Evolutionary conservation across 495 filamentous ascomycete genomes (phyloP).

Genomic region (Penicillium arizonense): DNA sequence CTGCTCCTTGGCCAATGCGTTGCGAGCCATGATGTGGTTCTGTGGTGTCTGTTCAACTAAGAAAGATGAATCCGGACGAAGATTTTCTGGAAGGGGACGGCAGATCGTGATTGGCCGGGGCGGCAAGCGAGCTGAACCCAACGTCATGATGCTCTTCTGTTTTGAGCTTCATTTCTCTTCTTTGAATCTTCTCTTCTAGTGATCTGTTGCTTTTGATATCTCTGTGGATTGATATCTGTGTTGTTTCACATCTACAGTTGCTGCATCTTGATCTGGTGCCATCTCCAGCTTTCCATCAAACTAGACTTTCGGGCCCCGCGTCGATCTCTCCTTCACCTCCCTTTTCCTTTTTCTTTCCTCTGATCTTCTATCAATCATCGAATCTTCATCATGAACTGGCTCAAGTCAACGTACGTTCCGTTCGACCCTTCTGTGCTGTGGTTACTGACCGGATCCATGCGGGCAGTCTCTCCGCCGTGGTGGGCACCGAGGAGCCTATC

Average conservation of each 20-base stretch:
- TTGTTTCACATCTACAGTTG: too few relatives aligned
- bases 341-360: constrained; percentile 16
- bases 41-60: not conserved
- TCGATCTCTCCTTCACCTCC: constrained; percentile 24
- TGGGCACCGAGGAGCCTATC: constrained; percentile 93
- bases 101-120: constrained; percentile 18
- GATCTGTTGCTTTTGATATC: not conserved
- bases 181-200: not conserved
- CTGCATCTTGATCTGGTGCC: not conserved
- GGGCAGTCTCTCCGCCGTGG: constrained; percentile 79
- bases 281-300: constrained; percentile 17
- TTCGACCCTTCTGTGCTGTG: constrained; percentile 4
- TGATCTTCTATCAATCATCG: constrained; percentile 3
- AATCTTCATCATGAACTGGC: constrained; percentile 60
- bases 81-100: constrained; percentile 20
- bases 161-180: not conserved
- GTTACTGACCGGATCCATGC: constrained; percentile 23
- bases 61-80: constrained; percentile 5
- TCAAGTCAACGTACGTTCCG: constrained; percentile 63
- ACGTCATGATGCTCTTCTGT: constrained; percentile 19
- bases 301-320: constrained; percentile 33
- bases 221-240: not conserved
- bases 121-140: constrained; percentile 22
- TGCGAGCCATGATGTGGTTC: constrained; percentile 69
- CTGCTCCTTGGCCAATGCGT: constrained; percentile 67